Conservation (phyloP, 164 flowering plant species). For the Sextonia rubra region DNA sequence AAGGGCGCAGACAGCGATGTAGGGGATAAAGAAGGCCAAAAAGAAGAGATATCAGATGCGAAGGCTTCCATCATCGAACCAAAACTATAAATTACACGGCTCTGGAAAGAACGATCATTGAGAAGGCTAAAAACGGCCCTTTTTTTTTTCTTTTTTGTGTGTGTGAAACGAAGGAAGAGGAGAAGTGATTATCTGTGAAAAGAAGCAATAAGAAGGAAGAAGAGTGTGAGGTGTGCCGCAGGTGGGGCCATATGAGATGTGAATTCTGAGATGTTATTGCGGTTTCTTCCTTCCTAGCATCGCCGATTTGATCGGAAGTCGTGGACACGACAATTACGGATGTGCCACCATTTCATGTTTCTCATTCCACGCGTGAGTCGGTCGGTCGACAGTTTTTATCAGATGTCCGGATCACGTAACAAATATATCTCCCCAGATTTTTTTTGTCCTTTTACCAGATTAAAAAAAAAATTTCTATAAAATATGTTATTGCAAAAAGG, state of each 20-base stretch:
- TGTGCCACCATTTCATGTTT: too few relatives aligned
- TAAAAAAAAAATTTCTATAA: too few relatives aligned
- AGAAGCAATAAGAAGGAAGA: slow-evolving; percentile 2
- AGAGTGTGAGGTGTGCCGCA: background rate
- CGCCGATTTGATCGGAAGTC: slow-evolving; percentile 26
- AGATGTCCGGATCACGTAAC: too few relatives aligned
- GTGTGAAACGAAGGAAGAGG: slow-evolving; percentile 10
- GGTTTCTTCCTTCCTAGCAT: slow-evolving; percentile 28
- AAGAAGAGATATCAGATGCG: slow-evolving; percentile 49
- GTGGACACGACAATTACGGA: too few relatives aligned
- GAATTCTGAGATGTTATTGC: slow-evolving; percentile 15
- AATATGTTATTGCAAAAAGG: too few relatives aligned
- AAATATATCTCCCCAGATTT: too few relatives aligned
- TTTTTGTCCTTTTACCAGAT: too few relatives aligned
- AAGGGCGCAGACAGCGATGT: slow-evolving; percentile 3
- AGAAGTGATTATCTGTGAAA: background rate
- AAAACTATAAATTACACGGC: too few relatives aligned
- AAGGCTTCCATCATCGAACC: slow-evolving; percentile 77
- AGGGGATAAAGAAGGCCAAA: slow-evolving; percentile 38
- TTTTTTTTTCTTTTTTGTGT: too few relatives aligned
- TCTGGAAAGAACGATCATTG: background rate
- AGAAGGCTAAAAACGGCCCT: background rate
- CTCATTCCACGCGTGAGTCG: too few relatives aligned
- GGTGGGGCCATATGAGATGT: slow-evolving; percentile 33
- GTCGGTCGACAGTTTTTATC: too few relatives aligned